Conservation (phyloP, 768 basidiomycete genomes). For the Mycena amicta region DNA sequence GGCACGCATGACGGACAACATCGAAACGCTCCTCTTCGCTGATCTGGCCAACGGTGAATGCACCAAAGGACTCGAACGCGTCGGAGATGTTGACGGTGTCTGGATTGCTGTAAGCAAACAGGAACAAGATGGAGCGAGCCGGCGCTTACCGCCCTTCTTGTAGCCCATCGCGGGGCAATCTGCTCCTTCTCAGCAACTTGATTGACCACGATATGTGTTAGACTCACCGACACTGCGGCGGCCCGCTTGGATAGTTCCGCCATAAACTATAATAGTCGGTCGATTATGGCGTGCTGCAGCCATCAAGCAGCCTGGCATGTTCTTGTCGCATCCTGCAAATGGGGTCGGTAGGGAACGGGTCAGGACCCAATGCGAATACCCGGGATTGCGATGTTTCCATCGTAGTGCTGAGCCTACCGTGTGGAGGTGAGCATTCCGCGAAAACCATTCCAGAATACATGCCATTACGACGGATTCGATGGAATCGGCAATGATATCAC, state of each 20-base stretch:
- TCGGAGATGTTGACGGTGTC: slow-evolving; percentile 78
- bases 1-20: slow-evolving; percentile 84
- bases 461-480: slow-evolving; percentile 63
- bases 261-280: slow-evolving; percentile 86
- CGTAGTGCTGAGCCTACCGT: slow-evolving; percentile 90
- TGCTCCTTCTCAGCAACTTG: slow-evolving; percentile 34
- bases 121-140: background rate
- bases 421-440: no score
- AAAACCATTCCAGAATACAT: no score
- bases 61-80: slow-evolving; percentile 84
- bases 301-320: slow-evolving; percentile 89
- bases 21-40: slow-evolving; percentile 81
- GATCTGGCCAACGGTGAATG: slow-evolving; percentile 76
- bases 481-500: slow-evolving; percentile 89
- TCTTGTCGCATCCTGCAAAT: slow-evolving; percentile 93
- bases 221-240: slow-evolving; percentile 60
- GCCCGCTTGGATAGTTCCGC: slow-evolving; percentile 83
- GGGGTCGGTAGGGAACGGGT: no score
- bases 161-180: slow-evolving; percentile 82
- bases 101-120: background rate
- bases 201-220: background rate
- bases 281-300: slow-evolving; percentile 86
- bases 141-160: slow-evolving; percentile 70
- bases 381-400: slow-evolving; percentile 84
- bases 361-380: no score